phyloP scores from a whole-genome alignment of 1,284 basidiomycete genomes.

The Austroboletus olivaceoglutinosus region DNA sequence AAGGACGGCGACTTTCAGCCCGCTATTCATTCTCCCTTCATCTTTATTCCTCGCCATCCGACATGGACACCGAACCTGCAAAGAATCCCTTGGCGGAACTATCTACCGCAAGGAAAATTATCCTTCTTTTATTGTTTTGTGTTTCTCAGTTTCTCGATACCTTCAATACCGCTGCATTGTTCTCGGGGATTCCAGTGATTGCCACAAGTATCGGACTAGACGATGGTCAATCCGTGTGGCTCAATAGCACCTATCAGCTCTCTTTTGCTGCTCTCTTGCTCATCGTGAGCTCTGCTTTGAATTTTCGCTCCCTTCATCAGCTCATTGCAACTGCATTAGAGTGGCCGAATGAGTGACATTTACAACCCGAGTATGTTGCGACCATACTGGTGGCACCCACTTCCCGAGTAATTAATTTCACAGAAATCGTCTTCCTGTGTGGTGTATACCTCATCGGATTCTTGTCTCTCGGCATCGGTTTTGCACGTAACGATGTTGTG shows the following conservation, averaged over 20 bases:
- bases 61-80: background rate
- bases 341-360: conserved; percentile 20
- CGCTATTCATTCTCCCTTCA: no score
- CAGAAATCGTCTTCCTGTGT: conserved; percentile 12
- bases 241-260: conserved; percentile 35
- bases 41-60: background rate
- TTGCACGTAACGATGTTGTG: conserved; percentile 35
- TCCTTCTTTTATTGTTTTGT: conserved; percentile 41
- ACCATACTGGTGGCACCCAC: background rate
- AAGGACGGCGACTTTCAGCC: no score
- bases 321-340: conserved; percentile 6
- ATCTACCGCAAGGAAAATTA: conserved; percentile 12
- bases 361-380: conserved; percentile 16
- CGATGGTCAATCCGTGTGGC: conserved; percentile 43
- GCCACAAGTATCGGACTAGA: conserved; percentile 51
- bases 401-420: conserved; percentile 3
- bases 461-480: conserved; percentile 39
- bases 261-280: conserved; percentile 39
- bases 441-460: conserved; percentile 36
- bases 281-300: conserved; percentile 20
- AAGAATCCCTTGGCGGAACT: background rate
- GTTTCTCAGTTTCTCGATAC: conserved; percentile 43
- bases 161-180: conserved; percentile 45
- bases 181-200: conserved; percentile 37
- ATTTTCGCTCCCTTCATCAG: background rate